Evolutionary conservation across 108 stramenopile genomes (phyloP), one percentile per base, ranked within the genome.

Genomic region (Cyclotella sp.): DNA sequence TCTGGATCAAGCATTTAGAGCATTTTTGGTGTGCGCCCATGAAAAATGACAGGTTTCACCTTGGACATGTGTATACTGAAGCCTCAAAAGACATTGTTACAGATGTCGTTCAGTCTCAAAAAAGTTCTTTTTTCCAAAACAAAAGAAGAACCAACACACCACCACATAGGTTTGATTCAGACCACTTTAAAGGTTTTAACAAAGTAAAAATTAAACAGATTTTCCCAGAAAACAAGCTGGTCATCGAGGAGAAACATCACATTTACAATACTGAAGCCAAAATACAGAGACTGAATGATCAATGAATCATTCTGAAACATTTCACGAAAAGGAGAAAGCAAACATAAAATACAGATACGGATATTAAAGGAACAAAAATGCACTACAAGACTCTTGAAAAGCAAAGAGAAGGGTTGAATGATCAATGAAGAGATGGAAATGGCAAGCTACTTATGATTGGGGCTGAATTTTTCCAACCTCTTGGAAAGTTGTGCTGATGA

Each of bases 151-250:
- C n/a, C n/a, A n/a, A n/a, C n/a, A n/a, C n/a, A n/a, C n/a, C 59
- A 12, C 58, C 60, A 6, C 73, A 81, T 63, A 54, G 80, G 47
- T 62, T 64, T 18, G 53, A 74, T 42, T 69, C 69, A 12, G 81
- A 82, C 51, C 81, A 82, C 51, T 82, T 82, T 69, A 82, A 82
- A 52, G 81, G 81, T 1, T 82, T 71, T 60, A 30, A 47, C 5
- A 75, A 72, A 64, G 70, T 75, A 15, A 26, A 55, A 27, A 54
- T 82, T 34, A 57, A 47, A 9, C 63, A 70, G 1, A 46, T 82
- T 10, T 82, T 75, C 49, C 14, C 27, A 66, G 81, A 75, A 15
- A 82, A 82, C 46, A 74, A 82, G 15, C 54, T 47, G 13, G 81
- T 75, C 1, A 57, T 75, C 45, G 45, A 59, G 27, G 73, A 82